Percentiles rank a stretch among this genome's conserved stretches.
Conservation (phyloP, 176 grass and related monocot species). For the Dendrocalamus sinicus region DNA sequence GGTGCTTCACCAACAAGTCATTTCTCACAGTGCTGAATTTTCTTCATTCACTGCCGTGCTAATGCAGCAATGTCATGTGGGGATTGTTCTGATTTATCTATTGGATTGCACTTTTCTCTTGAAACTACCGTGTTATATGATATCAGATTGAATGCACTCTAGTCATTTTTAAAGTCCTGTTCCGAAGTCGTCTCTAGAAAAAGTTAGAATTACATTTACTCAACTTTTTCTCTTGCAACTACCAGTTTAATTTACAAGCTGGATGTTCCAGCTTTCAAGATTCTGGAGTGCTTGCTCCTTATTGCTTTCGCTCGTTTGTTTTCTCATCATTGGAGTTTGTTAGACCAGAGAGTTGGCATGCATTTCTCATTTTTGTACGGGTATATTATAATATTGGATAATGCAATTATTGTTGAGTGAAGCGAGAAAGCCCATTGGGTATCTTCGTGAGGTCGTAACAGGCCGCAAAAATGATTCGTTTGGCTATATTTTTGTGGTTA, state of each 20-base stretch:
- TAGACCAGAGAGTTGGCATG: background rate
- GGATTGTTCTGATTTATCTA: conserved; percentile 6
- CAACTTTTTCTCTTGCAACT: background rate
- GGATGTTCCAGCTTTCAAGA: conserved; percentile 13
- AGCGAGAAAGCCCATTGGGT: background rate
- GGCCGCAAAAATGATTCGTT: background rate
- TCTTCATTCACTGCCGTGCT: background rate
- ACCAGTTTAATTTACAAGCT: background rate
- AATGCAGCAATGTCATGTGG: conserved; percentile 11
- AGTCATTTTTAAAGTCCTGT: background rate
- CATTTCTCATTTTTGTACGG: background rate
- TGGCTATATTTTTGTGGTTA: background rate
- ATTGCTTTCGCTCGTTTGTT: background rate
- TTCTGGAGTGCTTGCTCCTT: background rate
- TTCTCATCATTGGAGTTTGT: background rate
- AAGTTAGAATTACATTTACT: background rate
- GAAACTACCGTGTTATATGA: background rate
- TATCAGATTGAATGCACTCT: conserved; percentile 12
- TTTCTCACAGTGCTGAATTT: background rate
- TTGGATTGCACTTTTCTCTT: conserved; percentile 15
- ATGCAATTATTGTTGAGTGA: background rate
- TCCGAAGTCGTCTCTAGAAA: background rate
- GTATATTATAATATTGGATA: background rate
- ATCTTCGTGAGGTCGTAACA: background rate
- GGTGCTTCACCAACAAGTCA: background rate